Percentiles rank a stretch among this genome's conserved stretches.
These are phyloP conservation scores for Cystobasidium sp. DNA, from an alignment of 1,284 basidiomycete genomes.

Conservation along the genomic window DNA sequence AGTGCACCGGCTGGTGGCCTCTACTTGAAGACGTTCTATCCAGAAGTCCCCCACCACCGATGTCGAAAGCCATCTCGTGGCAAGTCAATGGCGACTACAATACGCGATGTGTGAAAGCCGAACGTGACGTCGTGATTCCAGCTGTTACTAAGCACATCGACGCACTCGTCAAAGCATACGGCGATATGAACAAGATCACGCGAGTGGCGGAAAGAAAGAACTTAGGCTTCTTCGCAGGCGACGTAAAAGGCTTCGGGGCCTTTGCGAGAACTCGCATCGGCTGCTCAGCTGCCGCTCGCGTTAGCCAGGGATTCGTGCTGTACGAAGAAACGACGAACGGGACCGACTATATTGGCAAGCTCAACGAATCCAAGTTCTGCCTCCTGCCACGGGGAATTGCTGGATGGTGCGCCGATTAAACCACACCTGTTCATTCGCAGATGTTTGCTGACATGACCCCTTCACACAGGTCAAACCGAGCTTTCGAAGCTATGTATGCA, in stretches of 20 bases:
- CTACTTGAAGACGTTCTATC: conserved; percentile 50
- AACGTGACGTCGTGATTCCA: conserved; percentile 52
- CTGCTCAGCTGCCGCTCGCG: conserved; percentile 44
- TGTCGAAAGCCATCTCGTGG: conserved; percentile 53
- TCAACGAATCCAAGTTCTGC: conserved; percentile 59
- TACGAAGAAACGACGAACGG: conserved; percentile 55
- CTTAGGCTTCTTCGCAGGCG: conserved; percentile 51
- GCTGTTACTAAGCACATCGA: conserved; percentile 50
- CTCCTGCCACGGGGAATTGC: conserved; percentile 58
- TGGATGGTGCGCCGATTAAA: conserved; percentile 45
- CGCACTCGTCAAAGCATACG: conserved; percentile 46
- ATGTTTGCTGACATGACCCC: neutral
- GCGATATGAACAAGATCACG: conserved; percentile 37
- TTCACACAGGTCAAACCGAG: conserved; percentile 57
- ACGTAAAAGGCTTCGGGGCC: conserved; percentile 51
- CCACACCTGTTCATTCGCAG: conserved; percentile 54
- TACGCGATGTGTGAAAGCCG: conserved; percentile 51
- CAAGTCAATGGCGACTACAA: conserved; percentile 53
- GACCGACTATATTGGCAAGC: conserved; percentile 57
- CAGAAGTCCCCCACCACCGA: conserved; percentile 50
- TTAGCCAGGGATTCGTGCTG: conserved; percentile 48
- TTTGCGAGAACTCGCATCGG: conserved; percentile 51
- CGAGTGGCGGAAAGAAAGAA: conserved; percentile 45
- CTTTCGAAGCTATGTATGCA: conserved; percentile 60
- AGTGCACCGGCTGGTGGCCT: conserved; percentile 51